Conservation (phyloP, 305 asterid species). For the Fraxinus ornus region DNA sequence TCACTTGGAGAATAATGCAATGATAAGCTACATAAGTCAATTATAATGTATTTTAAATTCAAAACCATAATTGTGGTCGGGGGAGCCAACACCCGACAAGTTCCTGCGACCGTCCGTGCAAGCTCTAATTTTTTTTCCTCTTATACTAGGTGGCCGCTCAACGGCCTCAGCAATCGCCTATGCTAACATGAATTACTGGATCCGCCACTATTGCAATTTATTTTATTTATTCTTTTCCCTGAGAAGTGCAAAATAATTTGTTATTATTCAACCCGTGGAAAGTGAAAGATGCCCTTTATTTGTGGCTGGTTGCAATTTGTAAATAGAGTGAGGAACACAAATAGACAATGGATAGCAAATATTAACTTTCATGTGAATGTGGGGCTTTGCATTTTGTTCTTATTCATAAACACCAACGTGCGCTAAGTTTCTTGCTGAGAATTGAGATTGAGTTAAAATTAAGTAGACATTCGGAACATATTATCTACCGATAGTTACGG, state of each 20-base stretch:
- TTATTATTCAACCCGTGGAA: conserved; percentile 6
- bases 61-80: background rate
- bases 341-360: background rate
- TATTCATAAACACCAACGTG: background rate
- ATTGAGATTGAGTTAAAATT: background rate
- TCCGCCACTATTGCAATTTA: no score
- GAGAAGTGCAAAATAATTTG: conserved; percentile 26
- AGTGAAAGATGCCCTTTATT: background rate
- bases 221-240: conserved; percentile 19
- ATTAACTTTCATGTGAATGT: background rate
- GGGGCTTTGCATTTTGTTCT: background rate
- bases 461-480: background rate
- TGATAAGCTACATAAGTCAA: conserved; percentile 5
- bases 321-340: background rate
- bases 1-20: conserved; percentile 6
- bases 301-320: conserved; percentile 9
- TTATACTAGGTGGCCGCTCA: no score
- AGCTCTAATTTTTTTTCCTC: no score
- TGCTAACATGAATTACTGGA: no score
- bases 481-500: background rate
- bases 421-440: background rate
- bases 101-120: no score
- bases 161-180: no score
- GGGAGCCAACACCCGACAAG: no score
- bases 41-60: background rate